phyloP scores from a whole-genome alignment of 352 stramenopile genomes.

The Phytophthora kernoviae region DNA sequence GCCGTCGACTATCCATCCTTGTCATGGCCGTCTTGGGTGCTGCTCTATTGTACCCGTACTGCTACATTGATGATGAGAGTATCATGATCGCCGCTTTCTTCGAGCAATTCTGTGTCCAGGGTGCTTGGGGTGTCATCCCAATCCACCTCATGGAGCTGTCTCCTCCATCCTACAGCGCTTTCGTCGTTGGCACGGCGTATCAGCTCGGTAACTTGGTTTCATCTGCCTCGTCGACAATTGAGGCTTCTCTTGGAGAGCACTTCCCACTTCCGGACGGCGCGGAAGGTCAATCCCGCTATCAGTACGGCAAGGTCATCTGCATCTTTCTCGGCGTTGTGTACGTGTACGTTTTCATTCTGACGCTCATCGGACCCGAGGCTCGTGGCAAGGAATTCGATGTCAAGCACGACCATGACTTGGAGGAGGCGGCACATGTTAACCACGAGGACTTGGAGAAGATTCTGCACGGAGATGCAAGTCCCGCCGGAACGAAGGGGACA shows the following conservation, averaged over 20 bases:
- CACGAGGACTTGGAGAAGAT: slow-evolving; percentile 41
- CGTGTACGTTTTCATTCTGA: slow-evolving; percentile 51
- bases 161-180: slow-evolving; percentile 51
- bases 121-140: slow-evolving; percentile 55
- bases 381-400: slow-evolving; percentile 59
- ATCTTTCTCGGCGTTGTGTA: slow-evolving; percentile 55
- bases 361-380: slow-evolving; percentile 49
- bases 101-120: slow-evolving; percentile 49
- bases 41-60: slow-evolving; percentile 56
- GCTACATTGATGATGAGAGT: slow-evolving; percentile 31
- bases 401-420: slow-evolving; percentile 42
- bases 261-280: slow-evolving; percentile 43
- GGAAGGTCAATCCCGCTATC: slow-evolving; percentile 34
- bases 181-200: slow-evolving; percentile 55
- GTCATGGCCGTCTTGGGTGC: slow-evolving; percentile 35
- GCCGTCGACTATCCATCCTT: slow-evolving; percentile 50
- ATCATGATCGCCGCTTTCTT: slow-evolving; percentile 55
- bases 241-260: slow-evolving; percentile 46
- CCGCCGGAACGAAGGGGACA: slow-evolving; percentile 18
- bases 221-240: slow-evolving; percentile 56
- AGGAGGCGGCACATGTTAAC: slow-evolving; percentile 35
- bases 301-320: slow-evolving; percentile 61
- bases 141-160: slow-evolving; percentile 60
- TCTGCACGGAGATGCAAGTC: slow-evolving; percentile 22
- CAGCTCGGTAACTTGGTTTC: slow-evolving; percentile 65